A percentile compares a stretch with the other conserved stretches of the same genome.
Conservation (phyloP, 345 rosid species). For the Melaleuca quinquenervia region DNA sequence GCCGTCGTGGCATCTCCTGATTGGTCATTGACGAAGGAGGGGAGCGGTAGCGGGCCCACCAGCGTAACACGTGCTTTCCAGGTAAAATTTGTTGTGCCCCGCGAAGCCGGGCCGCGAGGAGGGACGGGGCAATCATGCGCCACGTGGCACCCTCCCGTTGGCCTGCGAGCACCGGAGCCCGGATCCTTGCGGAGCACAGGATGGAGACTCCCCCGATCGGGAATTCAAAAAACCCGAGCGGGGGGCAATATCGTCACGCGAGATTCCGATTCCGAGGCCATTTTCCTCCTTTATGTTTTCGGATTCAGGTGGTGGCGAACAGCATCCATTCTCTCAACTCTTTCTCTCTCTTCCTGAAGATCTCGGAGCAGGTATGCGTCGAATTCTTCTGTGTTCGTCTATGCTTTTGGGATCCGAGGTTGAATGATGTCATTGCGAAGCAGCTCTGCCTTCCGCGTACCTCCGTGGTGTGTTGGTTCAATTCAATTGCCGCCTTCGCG, state of each 20-base stretch:
- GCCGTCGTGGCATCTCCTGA: not conserved
- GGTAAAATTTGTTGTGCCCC: not conserved
- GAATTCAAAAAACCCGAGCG: conserved; percentile 5
- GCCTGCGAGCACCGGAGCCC: not conserved
- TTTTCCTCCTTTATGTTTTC: not conserved
- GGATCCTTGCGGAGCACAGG: not conserved
- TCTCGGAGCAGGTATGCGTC: not conserved
- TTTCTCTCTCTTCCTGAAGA: not conserved
- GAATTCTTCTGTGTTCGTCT: not conserved
- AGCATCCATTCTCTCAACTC: not conserved
- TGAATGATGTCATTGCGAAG: not conserved
- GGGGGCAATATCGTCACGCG: conserved; percentile 8
- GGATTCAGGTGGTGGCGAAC: not conserved
- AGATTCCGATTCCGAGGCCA: not conserved
- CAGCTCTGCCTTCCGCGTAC: not conserved
- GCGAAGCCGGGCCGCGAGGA: not conserved
- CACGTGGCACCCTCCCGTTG: not conserved
- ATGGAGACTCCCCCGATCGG: not conserved
- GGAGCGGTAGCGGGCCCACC: not conserved
- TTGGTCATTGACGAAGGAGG: not conserved
- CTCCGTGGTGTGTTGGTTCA: not conserved
- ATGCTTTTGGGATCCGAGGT: not conserved
- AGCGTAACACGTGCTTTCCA: not conserved
- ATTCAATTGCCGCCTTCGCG: not conserved
- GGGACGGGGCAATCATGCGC: not conserved